Evolutionary conservation across 306 rosid species (phyloP).

Genomic region (Rosa multiflora): DNA sequence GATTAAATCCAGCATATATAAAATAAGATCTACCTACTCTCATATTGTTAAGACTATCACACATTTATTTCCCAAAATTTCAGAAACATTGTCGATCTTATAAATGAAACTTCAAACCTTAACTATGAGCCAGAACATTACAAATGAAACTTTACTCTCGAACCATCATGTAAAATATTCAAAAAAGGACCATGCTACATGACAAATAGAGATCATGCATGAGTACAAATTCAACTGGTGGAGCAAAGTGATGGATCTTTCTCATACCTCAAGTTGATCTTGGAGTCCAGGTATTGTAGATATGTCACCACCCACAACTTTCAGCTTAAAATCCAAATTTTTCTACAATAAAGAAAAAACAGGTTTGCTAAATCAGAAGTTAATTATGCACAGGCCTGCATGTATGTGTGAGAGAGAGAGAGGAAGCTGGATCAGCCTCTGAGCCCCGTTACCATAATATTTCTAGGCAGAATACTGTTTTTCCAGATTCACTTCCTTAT

Average conservation of each 20-base stretch:
- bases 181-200: background rate
- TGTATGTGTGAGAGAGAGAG: background rate
- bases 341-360: slow-evolving; percentile 52
- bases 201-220: background rate
- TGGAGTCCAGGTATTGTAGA: slow-evolving; percentile 83
- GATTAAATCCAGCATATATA: slow-evolving; percentile 2
- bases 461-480: background rate
- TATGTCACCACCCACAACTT: slow-evolving; percentile 90
- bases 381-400: background rate
- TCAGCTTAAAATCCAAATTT: slow-evolving; percentile 81
- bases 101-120: background rate
- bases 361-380: slow-evolving; percentile 11
- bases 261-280: slow-evolving; percentile 79
- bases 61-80: background rate
- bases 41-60: background rate
- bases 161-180: background rate
- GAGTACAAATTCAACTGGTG: background rate
- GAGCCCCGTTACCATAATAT: background rate
- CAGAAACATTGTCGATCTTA: background rate
- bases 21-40: background rate
- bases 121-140: background rate
- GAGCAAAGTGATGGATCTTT: slow-evolving; percentile 12
- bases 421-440: background rate
- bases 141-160: background rate
- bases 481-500: background rate